Base-by-base conservation (phyloP, 2,329 filamentous ascomycete species). In the Paecilomyces sp. region DNA sequence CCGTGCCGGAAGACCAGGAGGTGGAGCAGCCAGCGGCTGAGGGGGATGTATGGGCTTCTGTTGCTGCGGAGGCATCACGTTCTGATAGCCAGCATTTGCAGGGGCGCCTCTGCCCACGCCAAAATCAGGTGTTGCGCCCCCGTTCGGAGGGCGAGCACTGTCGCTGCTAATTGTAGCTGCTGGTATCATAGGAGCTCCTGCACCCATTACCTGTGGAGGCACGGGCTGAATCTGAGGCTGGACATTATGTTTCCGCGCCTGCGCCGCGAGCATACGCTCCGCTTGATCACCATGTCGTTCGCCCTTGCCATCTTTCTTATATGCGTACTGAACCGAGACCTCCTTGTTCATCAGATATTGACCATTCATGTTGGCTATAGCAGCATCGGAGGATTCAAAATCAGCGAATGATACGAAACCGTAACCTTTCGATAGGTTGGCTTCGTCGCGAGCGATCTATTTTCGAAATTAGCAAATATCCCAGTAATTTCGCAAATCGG, bases 281-380 rank as follows among this genome's bases (percentile, higher is more conserved):
- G 94, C 94, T 67, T 92, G 85, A 73, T 99, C 94, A 68, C 94
- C 94, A 72, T 99, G 94, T 60, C 94, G 83, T 78, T 97, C 93
- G 67, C 93, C 93, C 79, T 96, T 96, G 66, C 94, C 94, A 70
- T 99, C 94, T 78, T 97, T 97, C 83, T 99, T 99, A 84, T 96
- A 97, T 47, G 94, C 94, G 75, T 97, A 99, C 76, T 97, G 93
- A 53, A 99, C 94, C 2, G 89, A 90, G 67, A 97, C 89, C 75
- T 96, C 90, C 79, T 96, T 96, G 81, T 94, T 96, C 82, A 96
- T 92, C 62, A 99, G 85, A 76, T 94, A 97, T 78, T 97, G 92
- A 57, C 91, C 91, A 73, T 96, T 90, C 89, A 99, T 92, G 73
- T 93, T 94, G 65, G 87, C 84, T 63, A 96, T 91, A 51, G 94